A percentile compares a stretch with the other conserved stretches of the same genome.
phyloP scores from a whole-genome alignment of 768 basidiomycete species.

The Lentinus brumalis region DNA sequence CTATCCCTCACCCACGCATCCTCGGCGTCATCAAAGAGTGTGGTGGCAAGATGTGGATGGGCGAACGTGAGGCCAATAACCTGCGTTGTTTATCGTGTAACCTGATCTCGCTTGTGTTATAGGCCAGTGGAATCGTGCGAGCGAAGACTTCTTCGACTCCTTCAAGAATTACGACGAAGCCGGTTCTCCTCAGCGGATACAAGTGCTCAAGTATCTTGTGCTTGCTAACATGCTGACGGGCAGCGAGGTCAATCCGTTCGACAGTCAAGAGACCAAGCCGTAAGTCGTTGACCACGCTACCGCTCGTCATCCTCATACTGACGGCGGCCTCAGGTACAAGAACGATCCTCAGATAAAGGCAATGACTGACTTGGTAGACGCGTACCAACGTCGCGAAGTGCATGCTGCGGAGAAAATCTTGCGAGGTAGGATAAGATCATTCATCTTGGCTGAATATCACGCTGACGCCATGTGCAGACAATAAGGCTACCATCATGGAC shows the following conservation, averaged over 20 bases:
- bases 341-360: constrained; percentile 95
- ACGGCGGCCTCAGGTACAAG: constrained; percentile 69
- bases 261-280: constrained; percentile 99
- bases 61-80: constrained; percentile 68
- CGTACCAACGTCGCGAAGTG: constrained; percentile 95
- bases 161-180: constrained; percentile 99
- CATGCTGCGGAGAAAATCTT: constrained; percentile 97
- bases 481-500: constrained; percentile 93
- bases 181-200: constrained; percentile 93
- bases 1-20: constrained; percentile 96
- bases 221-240: constrained; percentile 98
- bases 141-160: constrained; percentile 98
- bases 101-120: neutral
- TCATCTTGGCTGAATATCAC: neutral
- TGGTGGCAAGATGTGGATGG: constrained; percentile 99
- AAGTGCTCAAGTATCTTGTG: constrained; percentile 97
- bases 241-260: constrained; percentile 98
- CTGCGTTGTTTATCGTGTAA: neutral
- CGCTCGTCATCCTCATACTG: neutral
- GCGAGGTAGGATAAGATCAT: constrained; percentile 53
- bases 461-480: constrained; percentile 54
- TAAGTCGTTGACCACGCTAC: constrained; percentile 40
- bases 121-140: constrained; percentile 95
- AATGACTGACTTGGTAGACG: constrained; percentile 96
- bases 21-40: constrained; percentile 99